Percentiles rank a stretch among this genome's conserved stretches.
Conservation (phyloP, 2,329 filamentous ascomycete species). For the Sclerotinia nivalis region DNA sequence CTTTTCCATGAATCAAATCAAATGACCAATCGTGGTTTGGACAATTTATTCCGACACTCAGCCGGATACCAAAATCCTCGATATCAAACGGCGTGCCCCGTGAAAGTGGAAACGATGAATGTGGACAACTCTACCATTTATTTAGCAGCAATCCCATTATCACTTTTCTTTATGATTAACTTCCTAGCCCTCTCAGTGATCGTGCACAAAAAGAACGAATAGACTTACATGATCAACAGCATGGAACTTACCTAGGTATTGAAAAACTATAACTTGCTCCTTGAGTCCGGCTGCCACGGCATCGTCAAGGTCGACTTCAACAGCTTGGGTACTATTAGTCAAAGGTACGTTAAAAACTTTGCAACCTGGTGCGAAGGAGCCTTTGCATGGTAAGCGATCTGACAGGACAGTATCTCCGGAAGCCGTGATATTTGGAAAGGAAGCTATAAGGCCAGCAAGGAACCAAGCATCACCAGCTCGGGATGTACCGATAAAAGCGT, state of each 20-base stretch:
- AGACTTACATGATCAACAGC: conserved; percentile 65
- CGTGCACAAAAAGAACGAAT: conserved; percentile 16
- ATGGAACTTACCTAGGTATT: conserved; percentile 61
- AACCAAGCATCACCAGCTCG: conserved; percentile 26
- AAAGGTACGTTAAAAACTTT: conserved; percentile 57
- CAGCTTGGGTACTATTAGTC: conserved; percentile 43
- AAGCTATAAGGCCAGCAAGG: conserved; percentile 18
- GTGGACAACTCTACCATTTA: conserved; percentile 59
- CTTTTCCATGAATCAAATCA: conserved; percentile 62
- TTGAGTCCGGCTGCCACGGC: conserved; percentile 43
- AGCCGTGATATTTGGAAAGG: conserved; percentile 26
- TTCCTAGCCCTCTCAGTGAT: not conserved
- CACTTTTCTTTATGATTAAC: not conserved
- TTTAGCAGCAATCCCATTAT: not conserved
- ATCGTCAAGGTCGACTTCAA: conserved; percentile 42
- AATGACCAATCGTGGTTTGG: conserved; percentile 73
- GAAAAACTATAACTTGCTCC: conserved; percentile 66
- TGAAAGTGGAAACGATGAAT: conserved; percentile 66
- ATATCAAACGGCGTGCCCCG: conserved; percentile 66
- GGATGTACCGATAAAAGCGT: conserved; percentile 27
- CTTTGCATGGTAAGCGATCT: conserved; percentile 40
- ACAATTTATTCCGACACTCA: conserved; percentile 64
- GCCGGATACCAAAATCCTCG: conserved; percentile 66
- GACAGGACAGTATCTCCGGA: conserved; percentile 17
- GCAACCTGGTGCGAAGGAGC: conserved; percentile 53